Evolutionary conservation across 2,329 filamentous ascomycete species (phyloP).

Genomic region (Aspergillus spinulosporus): DNA sequence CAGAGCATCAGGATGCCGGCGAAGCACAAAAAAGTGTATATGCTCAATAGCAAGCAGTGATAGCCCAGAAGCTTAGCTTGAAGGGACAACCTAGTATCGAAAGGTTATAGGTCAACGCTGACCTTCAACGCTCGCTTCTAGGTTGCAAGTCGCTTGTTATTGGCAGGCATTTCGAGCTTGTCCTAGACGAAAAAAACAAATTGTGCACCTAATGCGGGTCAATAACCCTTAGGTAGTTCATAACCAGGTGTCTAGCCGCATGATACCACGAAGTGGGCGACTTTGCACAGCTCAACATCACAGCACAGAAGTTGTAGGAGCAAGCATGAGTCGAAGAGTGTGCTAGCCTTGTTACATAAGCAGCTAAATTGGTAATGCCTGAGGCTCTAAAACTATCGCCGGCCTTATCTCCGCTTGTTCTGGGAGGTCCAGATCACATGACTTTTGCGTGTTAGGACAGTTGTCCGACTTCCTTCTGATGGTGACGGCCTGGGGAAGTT

Average conservation of each 20-base stretch:
- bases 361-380: conserved; percentile 19
- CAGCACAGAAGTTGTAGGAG: conserved; percentile 16
- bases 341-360: conserved; percentile 23
- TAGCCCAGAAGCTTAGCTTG: background rate
- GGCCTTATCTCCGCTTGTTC: conserved; percentile 10
- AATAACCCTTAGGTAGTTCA: background rate
- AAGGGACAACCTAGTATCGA: background rate
- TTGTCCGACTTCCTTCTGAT: conserved; percentile 28
- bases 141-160: background rate
- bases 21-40: background rate
- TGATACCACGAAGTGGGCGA: conserved; percentile 14
- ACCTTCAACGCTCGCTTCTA: conserved; percentile 2
- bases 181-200: background rate
- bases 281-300: conserved; percentile 12
- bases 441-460: conserved; percentile 25
- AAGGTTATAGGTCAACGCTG: background rate
- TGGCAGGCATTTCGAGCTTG: conserved; percentile 1
- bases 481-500: conserved; percentile 21
- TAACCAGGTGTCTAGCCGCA: background rate
- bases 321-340: conserved; percentile 21
- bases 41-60: background rate
- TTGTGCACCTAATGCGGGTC: background rate
- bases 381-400: conserved; percentile 14
- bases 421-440: conserved; percentile 22
- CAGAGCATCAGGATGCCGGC: background rate